Percentiles rank a stretch among this genome's conserved stretches.
Evolutionary conservation across 176 grass and related monocot species (phyloP).

Genomic region (Avena eriantha): DNA sequence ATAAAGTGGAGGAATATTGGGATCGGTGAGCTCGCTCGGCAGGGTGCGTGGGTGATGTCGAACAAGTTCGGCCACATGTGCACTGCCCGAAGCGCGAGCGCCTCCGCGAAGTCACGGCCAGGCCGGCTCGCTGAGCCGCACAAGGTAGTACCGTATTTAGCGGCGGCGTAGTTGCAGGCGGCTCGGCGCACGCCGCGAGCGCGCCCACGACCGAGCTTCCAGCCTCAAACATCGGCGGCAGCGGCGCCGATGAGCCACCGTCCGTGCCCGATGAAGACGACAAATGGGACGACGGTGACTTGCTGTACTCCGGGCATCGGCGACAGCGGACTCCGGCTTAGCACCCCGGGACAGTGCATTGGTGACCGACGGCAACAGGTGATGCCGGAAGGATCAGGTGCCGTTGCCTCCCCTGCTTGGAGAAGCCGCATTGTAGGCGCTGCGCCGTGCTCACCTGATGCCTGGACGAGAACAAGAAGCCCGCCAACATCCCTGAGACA

Average conservation of each 20-base stretch:
- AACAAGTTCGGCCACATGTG: conserved; percentile 75
- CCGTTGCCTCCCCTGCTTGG: conserved; percentile 45
- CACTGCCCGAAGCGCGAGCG: conserved; percentile 63
- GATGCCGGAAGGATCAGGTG: conserved; percentile 64
- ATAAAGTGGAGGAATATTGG: conserved; percentile 89
- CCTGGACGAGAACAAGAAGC: conserved; percentile 78
- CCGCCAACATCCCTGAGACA: conserved; percentile 87
- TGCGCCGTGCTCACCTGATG: conserved; percentile 90
- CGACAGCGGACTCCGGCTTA: conserved; percentile 5
- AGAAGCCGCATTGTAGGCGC: conserved; percentile 82
- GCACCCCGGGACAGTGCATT: conserved; percentile 44
- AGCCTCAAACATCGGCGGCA: not conserved
- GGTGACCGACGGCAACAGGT: conserved; percentile 54
- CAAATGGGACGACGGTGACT: conserved; percentile 81
- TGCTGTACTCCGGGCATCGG: conserved; percentile 59
- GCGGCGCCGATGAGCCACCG: conserved; percentile 39
- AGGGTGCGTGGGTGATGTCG: conserved; percentile 46
- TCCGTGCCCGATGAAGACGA: conserved; percentile 70
- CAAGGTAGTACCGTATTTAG: conserved; percentile 76
- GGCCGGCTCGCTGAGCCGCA: conserved; percentile 69
- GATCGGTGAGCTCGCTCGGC: conserved; percentile 72
- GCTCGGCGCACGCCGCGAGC: conserved; percentile 73
- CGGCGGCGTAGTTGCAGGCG: conserved; percentile 64
- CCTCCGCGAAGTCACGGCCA: conserved; percentile 84
- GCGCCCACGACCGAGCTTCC: conserved; percentile 42